Conservation (phyloP, 805 yeast genomes). For the Candida anglica region DNA sequence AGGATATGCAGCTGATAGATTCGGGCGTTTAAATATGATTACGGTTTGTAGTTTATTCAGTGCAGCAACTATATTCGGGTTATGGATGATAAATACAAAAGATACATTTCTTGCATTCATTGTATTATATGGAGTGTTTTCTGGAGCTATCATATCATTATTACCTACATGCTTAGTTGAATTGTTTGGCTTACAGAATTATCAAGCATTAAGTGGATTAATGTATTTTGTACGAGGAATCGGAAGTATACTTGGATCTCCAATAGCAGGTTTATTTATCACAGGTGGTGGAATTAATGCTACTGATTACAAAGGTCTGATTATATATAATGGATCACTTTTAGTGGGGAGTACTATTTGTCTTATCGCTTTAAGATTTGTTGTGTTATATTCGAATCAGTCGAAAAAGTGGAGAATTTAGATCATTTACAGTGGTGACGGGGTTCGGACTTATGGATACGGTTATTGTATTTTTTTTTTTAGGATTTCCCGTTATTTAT, state of each 20-base stretch:
- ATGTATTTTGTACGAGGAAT: constrained; percentile 31
- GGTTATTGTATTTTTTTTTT: too few relatives aligned
- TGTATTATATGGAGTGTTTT: constrained; percentile 28
- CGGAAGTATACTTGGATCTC: constrained; percentile 30
- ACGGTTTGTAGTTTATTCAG: constrained; percentile 13
- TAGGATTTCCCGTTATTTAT: too few relatives aligned
- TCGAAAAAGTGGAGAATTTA: neutral
- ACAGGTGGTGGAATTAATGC: constrained; percentile 8
- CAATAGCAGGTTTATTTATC: constrained; percentile 30
- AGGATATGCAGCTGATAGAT: constrained; percentile 13
- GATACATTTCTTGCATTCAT: constrained; percentile 25
- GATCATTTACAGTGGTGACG: too few relatives aligned
- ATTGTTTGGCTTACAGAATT: constrained; percentile 25
- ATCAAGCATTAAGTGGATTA: constrained; percentile 28
- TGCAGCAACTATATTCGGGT: constrained; percentile 12
- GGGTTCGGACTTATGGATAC: too few relatives aligned
- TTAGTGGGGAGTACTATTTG: constrained; percentile 13
- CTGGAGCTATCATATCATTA: constrained; percentile 30
- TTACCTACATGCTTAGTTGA: constrained; percentile 30
- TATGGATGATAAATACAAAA: constrained; percentile 16
- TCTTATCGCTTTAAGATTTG: constrained; percentile 8
- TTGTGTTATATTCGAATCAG: constrained; percentile 6
- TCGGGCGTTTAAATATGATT: constrained; percentile 15
- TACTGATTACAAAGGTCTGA: constrained; percentile 18
- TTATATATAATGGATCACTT: constrained; percentile 23